These are phyloP conservation scores for Mortierella hygrophila DNA, from an alignment of 192 early-diverging fungal genomes.

Conservation along the genomic window DNA sequence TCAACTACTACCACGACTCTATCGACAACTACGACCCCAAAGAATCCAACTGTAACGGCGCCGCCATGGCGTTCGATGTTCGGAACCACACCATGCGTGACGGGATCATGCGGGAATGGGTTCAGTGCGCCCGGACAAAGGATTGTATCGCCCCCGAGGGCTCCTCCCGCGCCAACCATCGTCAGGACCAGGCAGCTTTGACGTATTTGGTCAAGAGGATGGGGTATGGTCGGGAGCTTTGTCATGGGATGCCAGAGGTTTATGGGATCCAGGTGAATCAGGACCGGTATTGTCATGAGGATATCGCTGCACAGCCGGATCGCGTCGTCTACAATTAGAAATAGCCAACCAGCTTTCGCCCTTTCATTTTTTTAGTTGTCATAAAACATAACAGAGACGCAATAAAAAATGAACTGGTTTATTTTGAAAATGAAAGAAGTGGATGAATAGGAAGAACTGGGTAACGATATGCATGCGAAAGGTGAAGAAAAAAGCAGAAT, in stretches of 20 bases:
- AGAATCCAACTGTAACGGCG: slow-evolving; percentile 62
- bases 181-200: slow-evolving; percentile 62
- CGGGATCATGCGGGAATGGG: slow-evolving; percentile 61
- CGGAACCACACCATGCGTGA: slow-evolving; percentile 45
- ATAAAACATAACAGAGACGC: not conserved
- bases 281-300: slow-evolving; percentile 43
- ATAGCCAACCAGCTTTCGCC: no score
- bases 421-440: not conserved
- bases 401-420: not conserved
- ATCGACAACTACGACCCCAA: slow-evolving; percentile 29
- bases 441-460: not conserved
- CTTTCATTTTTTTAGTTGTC: not conserved
- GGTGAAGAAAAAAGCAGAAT: not conserved
- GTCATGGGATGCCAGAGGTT: slow-evolving; percentile 22
- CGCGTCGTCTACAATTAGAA: slow-evolving; percentile 6
- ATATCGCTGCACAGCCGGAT: slow-evolving; percentile 15
- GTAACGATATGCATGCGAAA: not conserved
- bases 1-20: slow-evolving; percentile 52
- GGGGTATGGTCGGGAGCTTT: slow-evolving; percentile 33
- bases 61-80: slow-evolving; percentile 60
- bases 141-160: slow-evolving; percentile 67
- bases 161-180: slow-evolving; percentile 61
- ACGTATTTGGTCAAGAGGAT: slow-evolving; percentile 60
- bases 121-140: slow-evolving; percentile 54
- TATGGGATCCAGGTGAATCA: slow-evolving; percentile 41